phyloP scores from a whole-genome alignment of 257 asterid genomes.

The Ligustrum vulgare region DNA sequence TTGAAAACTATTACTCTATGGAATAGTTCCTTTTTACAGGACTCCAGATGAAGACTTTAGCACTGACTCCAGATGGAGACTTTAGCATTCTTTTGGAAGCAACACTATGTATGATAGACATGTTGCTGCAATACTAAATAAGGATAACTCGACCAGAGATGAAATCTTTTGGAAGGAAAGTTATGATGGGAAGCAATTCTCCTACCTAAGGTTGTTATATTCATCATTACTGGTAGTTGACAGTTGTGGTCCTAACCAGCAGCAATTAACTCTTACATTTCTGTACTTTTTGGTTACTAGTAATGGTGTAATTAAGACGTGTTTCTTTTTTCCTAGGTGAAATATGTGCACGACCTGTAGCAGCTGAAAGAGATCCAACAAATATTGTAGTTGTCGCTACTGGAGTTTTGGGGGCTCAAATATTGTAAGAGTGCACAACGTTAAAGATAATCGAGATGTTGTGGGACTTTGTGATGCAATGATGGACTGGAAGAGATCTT shows the following conservation, averaged over 20 bases:
- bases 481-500: constrained; percentile 42
- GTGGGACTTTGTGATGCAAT: constrained; percentile 81
- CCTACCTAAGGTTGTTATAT: constrained; percentile 76
- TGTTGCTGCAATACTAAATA: constrained; percentile 74
- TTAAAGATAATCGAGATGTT: constrained; percentile 66
- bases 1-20: constrained; percentile 9
- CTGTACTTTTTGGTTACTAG: no score
- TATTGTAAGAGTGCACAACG: constrained; percentile 86
- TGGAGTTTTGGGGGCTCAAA: constrained; percentile 76
- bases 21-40: constrained; percentile 44
- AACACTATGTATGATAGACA: constrained; percentile 96
- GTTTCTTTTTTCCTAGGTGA: constrained; percentile 59
- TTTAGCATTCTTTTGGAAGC: constrained; percentile 91
- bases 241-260: no score
- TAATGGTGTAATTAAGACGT: no score
- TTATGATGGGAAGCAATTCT: constrained; percentile 51
- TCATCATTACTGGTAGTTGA: constrained; percentile 76
- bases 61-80: constrained; percentile 97
- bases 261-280: no score
- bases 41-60: constrained; percentile 55
- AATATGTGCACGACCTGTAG: constrained; percentile 49
- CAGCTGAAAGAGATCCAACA: constrained; percentile 69
- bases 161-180: constrained; percentile 70
- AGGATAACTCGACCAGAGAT: constrained; percentile 63
- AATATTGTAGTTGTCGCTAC: constrained; percentile 68